Evolutionary conservation across 495 filamentous ascomycete species (phyloP).

Genomic region (Cudoniella acicularis): DNA sequence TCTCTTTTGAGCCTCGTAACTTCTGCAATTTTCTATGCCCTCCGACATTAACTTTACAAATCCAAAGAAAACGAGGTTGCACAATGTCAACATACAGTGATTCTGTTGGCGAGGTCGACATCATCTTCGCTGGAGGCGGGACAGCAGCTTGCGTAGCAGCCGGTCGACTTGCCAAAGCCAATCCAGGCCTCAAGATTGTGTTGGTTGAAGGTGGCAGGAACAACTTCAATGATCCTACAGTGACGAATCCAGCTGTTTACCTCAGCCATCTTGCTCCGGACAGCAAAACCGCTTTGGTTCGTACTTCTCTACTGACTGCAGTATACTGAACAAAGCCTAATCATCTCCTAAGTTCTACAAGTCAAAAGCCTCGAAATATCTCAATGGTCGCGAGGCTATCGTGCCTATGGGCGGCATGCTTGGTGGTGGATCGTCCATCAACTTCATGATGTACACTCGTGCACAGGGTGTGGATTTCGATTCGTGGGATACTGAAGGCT

Average conservation of each 20-base stretch:
- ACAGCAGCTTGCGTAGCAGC: conserved; percentile 47
- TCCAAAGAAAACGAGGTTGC: no score
- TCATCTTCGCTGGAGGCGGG: conserved; percentile 26
- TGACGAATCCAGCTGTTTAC: conserved; percentile 40
- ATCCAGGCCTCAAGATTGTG: conserved; percentile 47
- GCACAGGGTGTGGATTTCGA: conserved; percentile 26
- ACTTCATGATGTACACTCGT: conserved; percentile 54
- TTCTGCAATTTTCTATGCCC: no score
- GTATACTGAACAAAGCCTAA: background rate
- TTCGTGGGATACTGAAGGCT: conserved; percentile 21
- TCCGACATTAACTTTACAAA: no score
- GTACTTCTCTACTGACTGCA: background rate
- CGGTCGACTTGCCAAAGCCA: conserved; percentile 44
- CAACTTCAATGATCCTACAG: conserved; percentile 41
- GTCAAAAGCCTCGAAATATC: conserved; percentile 31
- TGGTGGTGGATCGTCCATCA: conserved; percentile 57
- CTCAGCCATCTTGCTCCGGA: conserved; percentile 27
- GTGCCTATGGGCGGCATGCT: conserved; percentile 51
- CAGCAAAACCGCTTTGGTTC: conserved; percentile 22
- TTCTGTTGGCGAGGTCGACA: conserved; percentile 19
- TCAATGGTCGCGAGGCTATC: conserved; percentile 43
- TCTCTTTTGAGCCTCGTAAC: no score
- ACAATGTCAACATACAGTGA: conserved; percentile 19
- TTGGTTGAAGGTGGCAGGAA: conserved; percentile 46
- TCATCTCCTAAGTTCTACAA: conserved; percentile 22